Conservation (phyloP, 2,329 filamentous ascomycete species). For the Exserohilum rostratum region DNA sequence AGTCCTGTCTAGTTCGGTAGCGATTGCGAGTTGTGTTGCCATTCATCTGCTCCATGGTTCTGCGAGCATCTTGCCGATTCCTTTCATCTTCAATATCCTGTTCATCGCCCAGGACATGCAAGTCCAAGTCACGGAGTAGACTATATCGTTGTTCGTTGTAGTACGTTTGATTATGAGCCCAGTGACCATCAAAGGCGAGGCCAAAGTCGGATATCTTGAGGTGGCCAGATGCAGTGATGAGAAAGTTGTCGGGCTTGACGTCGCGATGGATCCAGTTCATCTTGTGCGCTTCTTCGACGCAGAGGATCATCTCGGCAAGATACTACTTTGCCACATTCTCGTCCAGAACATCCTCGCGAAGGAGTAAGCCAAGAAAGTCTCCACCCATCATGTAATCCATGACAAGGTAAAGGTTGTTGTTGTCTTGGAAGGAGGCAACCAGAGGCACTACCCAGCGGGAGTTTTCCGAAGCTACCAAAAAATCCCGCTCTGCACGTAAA, state of each 20-base stretch:
- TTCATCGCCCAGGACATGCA: constrained; percentile 75
- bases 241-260: constrained; percentile 96
- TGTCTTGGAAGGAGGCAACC: constrained; percentile 87
- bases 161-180: constrained; percentile 88
- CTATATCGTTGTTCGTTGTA: constrained; percentile 83
- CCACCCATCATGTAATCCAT: constrained; percentile 99
- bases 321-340: constrained; percentile 85
- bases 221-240: constrained; percentile 86
- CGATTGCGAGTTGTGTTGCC: constrained; percentile 23
- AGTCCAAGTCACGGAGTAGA: constrained; percentile 75
- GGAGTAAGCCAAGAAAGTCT: constrained; percentile 86
- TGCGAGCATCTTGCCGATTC: constrained; percentile 60
- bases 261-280: constrained; percentile 93
- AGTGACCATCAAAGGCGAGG: constrained; percentile 92
- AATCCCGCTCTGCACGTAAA: constrained; percentile 87
- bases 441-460: constrained; percentile 90
- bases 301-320: constrained; percentile 93
- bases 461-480: constrained; percentile 86
- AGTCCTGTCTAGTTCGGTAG: constrained; percentile 29
- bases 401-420: constrained; percentile 82
- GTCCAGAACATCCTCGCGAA: constrained; percentile 81
- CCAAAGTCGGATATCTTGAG: constrained; percentile 97
- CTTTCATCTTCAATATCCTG: constrained; percentile 66
- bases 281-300: constrained; percentile 88
- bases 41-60: constrained; percentile 49